A percentile compares a stretch with the other conserved stretches of the same genome.
Evolutionary conservation across 345 rosid genomes (phyloP).

Genomic region (Gossypium ekmanianum): DNA sequence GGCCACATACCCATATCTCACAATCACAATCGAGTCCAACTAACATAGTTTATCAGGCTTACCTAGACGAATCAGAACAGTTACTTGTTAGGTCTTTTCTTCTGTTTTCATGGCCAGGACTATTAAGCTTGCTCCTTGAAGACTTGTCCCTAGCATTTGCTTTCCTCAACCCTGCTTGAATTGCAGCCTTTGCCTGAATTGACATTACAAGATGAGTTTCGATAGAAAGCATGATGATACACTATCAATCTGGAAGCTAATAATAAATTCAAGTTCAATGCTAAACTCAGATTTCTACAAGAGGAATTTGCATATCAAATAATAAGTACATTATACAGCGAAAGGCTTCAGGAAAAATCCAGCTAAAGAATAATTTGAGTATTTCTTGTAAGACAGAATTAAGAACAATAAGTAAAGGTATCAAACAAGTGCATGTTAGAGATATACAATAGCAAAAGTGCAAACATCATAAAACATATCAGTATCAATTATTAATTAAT

Average conservation of each 20-base stretch:
- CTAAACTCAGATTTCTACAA: not conserved
- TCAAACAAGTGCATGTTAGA: not conserved
- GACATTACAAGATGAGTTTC: constrained; percentile 15
- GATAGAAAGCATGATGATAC: constrained; percentile 12
- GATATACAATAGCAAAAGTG: constrained; percentile 1
- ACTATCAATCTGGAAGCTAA: not conserved
- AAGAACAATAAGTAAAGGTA: not conserved
- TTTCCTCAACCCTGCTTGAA: constrained; percentile 66
- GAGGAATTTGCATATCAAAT: not conserved
- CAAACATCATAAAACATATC: not conserved
- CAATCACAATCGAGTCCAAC: not conserved
- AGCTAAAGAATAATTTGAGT: not conserved
- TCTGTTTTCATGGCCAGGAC: constrained; percentile 45
- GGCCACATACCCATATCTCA: not conserved
- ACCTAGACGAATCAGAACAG: constrained; percentile 72
- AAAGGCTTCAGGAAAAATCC: not conserved
- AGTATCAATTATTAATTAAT: not conserved
- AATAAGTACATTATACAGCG: not conserved
- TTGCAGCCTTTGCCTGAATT: constrained; percentile 81
- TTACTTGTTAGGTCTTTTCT: constrained; percentile 55
- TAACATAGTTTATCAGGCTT: constrained; percentile 17
- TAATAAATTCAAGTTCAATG: not conserved
- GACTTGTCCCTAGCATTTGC: constrained; percentile 73
- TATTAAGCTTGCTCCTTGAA: constrained; percentile 47
- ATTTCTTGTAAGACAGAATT: not conserved